A percentile compares a stretch with the other conserved stretches of the same genome.
These are phyloP conservation scores for Lactuca sativa DNA, from an alignment of 129 eudicot species.

Conservation along the genomic window DNA sequence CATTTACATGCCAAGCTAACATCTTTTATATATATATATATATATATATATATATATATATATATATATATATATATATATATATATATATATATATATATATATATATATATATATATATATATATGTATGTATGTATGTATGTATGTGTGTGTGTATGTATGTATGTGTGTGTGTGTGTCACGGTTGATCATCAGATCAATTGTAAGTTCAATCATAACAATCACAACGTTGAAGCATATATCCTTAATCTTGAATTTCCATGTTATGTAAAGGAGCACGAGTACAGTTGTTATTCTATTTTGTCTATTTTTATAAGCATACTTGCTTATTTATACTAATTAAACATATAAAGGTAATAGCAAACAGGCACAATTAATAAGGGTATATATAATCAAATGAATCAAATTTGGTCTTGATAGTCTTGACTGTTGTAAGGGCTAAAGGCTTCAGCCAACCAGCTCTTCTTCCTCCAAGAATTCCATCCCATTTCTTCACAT, in stretches of 20 bases:
- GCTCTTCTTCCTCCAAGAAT: conserved; percentile 82
- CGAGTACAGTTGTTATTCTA: not conserved
- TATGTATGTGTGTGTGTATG: too few species aligned
- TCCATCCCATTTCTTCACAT: conserved; percentile 98
- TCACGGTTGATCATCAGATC: not conserved
- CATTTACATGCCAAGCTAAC: too few species aligned
- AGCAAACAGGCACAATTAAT: not conserved
- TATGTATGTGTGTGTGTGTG: too few species aligned
- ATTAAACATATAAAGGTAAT: not conserved
- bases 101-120: too few species aligned
- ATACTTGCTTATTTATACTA: not conserved
- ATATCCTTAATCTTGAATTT: not conserved
- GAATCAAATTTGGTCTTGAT: conserved; percentile 35
- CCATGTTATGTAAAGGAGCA: not conserved
- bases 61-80: too few species aligned
- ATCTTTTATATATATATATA: too few species aligned
- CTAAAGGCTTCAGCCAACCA: conserved; percentile 89
- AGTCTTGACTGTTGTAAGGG: conserved; percentile 93
- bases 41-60: too few species aligned
- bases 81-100: too few species aligned
- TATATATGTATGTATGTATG: too few species aligned
- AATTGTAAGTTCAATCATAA: not conserved
- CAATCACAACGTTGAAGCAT: not conserved
- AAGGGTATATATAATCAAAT: not conserved
- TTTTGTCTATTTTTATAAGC: not conserved